Evolutionary conservation across 2,329 filamentous ascomycete genomes (phyloP), one percentile per base, ranked within the genome.

Genomic region (Neoascochyta sp.): DNA sequence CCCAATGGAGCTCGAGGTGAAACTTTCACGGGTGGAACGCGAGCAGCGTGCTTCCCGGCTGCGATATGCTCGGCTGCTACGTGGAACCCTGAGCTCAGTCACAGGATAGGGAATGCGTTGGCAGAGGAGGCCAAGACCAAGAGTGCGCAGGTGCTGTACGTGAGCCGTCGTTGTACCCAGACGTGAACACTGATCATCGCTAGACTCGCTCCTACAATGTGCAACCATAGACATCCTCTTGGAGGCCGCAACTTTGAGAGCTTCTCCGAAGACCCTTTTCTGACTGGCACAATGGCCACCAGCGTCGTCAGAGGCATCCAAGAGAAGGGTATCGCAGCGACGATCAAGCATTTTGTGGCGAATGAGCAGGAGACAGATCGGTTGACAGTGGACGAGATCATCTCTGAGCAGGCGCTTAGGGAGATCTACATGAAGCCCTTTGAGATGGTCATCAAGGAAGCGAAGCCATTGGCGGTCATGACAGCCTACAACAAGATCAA

Each of bases 221-320:
- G 85, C 62, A 81, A 86, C 66, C 86, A 92, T 48, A 76, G 86
- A 9, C 83, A 84, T 33, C 86, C 86, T 0, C 70, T 92, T 0
- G 85, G 85, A 4, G 86, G 86, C 6, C 75, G 86, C 35, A 87
- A 87, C 39, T 92, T 90, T 44, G 83, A 87, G 56, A 82, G 75
- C 1, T 84, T 78, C 50, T 76, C 78, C 13, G 83, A 87, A 57
- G 83, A 87, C 39, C 67, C 76, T 1, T 81, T 74, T 45, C 67
- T 87, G 41, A 71, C 80, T 3, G 83, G 82, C 3, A 80, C 84
- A 52, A 71, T 84, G 33, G 78, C 75, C 4, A 77, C 83, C 39
- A 67, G 72, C 16, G 71, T 74, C 22, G 66, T 78, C 14, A 70
- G 63, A 22, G 77, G 83, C 9, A 64, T 86, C 3, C 81, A 87